phyloP scores from a whole-genome alignment of 352 stramenopile genomes.

The Thalassiosira exigua region DNA sequence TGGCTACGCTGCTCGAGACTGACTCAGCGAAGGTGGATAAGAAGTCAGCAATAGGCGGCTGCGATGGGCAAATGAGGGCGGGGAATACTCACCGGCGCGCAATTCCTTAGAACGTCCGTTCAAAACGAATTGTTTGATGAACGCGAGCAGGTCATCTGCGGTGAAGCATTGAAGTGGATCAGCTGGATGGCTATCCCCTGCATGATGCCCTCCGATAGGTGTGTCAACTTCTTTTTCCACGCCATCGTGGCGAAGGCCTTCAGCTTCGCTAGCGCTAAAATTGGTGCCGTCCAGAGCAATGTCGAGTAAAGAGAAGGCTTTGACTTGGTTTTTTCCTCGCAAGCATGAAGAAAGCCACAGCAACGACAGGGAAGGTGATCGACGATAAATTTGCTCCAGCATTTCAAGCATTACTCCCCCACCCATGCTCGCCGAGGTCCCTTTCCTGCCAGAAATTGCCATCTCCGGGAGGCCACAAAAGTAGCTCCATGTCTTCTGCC shows the following conservation, averaged over 20 bases:
- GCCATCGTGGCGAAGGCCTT: slow-evolving; percentile 20
- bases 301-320: slow-evolving; percentile 74
- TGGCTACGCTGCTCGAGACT: slow-evolving; percentile 51
- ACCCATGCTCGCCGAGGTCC: not conserved
- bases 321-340: slow-evolving; percentile 69
- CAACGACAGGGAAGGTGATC: slow-evolving; percentile 72
- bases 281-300: slow-evolving; percentile 58
- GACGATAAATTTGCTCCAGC: slow-evolving; percentile 59
- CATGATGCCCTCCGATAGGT: too few relatives aligned
- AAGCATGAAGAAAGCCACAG: slow-evolving; percentile 78
- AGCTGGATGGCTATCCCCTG: slow-evolving; percentile 31
- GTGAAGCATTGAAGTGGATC: slow-evolving; percentile 53
- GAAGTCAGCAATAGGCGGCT: too few relatives aligned
- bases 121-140: slow-evolving; percentile 74
- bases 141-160: slow-evolving; percentile 69
- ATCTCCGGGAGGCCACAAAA: slow-evolving; percentile 29
- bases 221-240: slow-evolving; percentile 46
- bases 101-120: slow-evolving; percentile 65
- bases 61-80: too few relatives aligned
- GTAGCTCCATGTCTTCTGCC: slow-evolving; percentile 72
- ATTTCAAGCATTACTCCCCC: slow-evolving; percentile 36
- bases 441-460: slow-evolving; percentile 31
- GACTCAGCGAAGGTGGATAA: too few relatives aligned
- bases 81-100: not conserved
- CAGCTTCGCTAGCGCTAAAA: not conserved